phyloP scores from a whole-genome alignment of 371 early-diverging fungal genomes.

The Lichtheimia ramosa region DNA sequence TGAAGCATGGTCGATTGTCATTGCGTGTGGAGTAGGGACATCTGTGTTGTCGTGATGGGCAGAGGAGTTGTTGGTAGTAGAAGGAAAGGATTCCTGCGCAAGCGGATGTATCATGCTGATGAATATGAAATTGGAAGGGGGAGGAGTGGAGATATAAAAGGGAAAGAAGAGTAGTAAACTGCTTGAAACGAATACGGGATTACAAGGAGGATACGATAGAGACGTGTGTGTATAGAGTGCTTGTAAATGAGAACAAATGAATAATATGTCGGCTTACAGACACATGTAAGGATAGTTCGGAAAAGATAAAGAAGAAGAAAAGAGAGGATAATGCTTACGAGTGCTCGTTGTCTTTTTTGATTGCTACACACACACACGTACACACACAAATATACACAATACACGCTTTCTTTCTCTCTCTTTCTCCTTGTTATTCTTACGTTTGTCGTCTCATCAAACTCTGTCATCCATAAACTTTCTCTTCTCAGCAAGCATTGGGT shows the following conservation, averaged over 20 bases:
- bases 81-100: conserved; percentile 11
- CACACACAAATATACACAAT: no score
- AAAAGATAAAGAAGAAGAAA: conserved; percentile 3
- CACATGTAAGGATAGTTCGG: not conserved
- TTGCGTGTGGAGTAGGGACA: not conserved
- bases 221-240: not conserved
- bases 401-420: not conserved
- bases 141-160: conserved; percentile 1
- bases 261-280: not conserved
- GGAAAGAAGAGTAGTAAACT: conserved; percentile 1
- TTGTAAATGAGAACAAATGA: not conserved
- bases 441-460: not conserved
- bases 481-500: no score
- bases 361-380: not conserved
- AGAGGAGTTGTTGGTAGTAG: not conserved
- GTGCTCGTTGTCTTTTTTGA: not conserved
- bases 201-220: not conserved
- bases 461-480: not conserved
- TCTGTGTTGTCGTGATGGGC: not conserved
- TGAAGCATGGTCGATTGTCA: not conserved
- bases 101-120: conserved; percentile 14
- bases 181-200: conserved; percentile 11
- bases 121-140: not conserved
- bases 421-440: not conserved
- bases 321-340: not conserved